A percentile compares a stretch with the other conserved stretches of the same genome.
phyloP scores from a whole-genome alignment of 163 green algal species.

The Scenedesmus sp. region DNA sequence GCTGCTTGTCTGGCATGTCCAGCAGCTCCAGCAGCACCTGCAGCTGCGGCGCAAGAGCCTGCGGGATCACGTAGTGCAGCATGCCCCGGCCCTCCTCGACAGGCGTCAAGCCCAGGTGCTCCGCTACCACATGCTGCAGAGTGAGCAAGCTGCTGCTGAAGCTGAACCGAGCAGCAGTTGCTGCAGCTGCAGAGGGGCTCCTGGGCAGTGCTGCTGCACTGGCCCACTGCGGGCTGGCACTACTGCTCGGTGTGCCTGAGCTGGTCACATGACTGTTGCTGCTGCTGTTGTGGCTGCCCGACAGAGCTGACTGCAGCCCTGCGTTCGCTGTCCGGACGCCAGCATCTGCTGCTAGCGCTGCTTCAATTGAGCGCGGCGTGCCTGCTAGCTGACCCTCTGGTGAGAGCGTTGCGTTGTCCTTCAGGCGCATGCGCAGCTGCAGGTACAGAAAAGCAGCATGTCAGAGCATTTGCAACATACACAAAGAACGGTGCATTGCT shows the following conservation, averaged over 20 bases:
- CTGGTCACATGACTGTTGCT: neutral
- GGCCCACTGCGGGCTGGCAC: neutral
- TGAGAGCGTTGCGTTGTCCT: conserved; percentile 4
- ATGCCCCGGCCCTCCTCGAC: conserved; percentile 32
- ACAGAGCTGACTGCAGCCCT: conserved; percentile 26
- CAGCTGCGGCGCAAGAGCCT: conserved; percentile 30
- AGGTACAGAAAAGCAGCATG: neutral
- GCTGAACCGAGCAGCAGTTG: neutral
- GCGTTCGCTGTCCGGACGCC: neutral
- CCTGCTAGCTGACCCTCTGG: neutral
- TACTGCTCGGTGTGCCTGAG: neutral
- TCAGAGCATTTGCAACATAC: neutral
- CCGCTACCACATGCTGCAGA: conserved; percentile 34
- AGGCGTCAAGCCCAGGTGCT: conserved; percentile 26
- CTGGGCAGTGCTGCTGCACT: conserved; percentile 5
- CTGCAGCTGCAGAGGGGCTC: neutral
- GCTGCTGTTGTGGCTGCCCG: neutral
- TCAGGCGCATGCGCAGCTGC: conserved; percentile 34
- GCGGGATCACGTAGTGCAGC: conserved; percentile 41
- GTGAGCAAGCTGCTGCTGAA: neutral
- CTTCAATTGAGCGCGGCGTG: neutral
- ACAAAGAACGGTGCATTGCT: neutral
- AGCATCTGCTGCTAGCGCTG: conserved; percentile 14
- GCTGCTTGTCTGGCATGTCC: conserved; percentile 3
- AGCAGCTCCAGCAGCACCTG: conserved; percentile 40